Percentiles rank a stretch among this genome's conserved stretches.
Evolutionary conservation across 352 stramenopile genomes (phyloP).

Genomic region (Globisporangium lucens): DNA sequence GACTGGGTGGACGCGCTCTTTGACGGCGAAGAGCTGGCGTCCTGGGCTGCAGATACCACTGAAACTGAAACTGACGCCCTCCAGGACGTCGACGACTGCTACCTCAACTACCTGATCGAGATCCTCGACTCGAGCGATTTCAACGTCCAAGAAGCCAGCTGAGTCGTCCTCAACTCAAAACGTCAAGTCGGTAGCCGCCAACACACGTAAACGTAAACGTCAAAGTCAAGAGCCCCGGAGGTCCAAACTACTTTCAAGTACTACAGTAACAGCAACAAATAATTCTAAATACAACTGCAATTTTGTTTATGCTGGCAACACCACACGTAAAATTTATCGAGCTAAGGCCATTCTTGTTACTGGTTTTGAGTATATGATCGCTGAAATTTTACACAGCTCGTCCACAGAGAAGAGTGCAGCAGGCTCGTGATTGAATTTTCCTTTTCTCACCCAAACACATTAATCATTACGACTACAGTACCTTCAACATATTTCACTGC

Average conservation of each 20-base stretch:
- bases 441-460: background rate
- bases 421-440: background rate
- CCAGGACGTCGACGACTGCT: slow-evolving; percentile 13
- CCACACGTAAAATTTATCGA: background rate
- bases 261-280: background rate
- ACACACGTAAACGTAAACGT: background rate
- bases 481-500: background rate
- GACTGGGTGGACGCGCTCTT: background rate
- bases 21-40: background rate
- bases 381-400: too few relatives aligned
- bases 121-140: slow-evolving; percentile 5
- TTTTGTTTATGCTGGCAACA: background rate
- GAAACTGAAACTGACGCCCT: slow-evolving; percentile 3
- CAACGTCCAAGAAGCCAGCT: background rate
- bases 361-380: background rate
- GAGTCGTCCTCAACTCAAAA: background rate
- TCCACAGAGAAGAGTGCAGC: too few relatives aligned
- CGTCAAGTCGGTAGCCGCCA: background rate
- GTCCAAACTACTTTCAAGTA: background rate
- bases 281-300: background rate
- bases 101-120: slow-evolving; percentile 17
- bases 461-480: background rate
- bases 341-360: too few relatives aligned
- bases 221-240: background rate
- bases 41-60: background rate